Percentiles rank a stretch among this genome's conserved stretches.
These are phyloP conservation scores for Candida boleticola DNA, from an alignment of 805 yeast genomes.

Conservation along the genomic window DNA sequence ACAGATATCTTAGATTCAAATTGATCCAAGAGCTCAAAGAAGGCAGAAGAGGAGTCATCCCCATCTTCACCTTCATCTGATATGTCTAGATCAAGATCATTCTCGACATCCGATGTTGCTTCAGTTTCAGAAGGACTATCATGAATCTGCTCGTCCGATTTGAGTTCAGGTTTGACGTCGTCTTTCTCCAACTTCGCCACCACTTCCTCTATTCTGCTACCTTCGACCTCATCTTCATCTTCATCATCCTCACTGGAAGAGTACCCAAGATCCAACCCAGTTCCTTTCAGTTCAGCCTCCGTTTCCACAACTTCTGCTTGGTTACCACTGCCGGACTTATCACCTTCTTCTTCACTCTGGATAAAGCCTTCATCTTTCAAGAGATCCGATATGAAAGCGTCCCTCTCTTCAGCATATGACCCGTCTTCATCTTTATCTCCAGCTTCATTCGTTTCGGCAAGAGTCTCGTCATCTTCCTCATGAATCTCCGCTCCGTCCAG, in stretches of 20 bases:
- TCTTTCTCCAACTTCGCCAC: slow-evolving; percentile 2
- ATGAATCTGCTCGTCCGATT: slow-evolving; percentile 10
- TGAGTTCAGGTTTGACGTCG: slow-evolving; percentile 15
- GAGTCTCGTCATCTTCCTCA: background rate
- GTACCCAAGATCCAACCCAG: slow-evolving; percentile 20
- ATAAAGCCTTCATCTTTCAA: slow-evolving; percentile 19
- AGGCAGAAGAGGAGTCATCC: slow-evolving; percentile 11
- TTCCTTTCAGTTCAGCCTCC: slow-evolving; percentile 4
- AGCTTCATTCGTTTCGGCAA: slow-evolving; percentile 5
- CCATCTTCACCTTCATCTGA: slow-evolving; percentile 4
- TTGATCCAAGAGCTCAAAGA: slow-evolving; percentile 24
- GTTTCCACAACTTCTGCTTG: slow-evolving; percentile 1
- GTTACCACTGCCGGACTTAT: background rate
- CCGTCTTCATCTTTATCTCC: slow-evolving; percentile 7
- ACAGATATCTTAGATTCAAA: slow-evolving; percentile 23
- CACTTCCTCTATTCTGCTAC: slow-evolving; percentile 3
- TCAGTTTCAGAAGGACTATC: background rate
- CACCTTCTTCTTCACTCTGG: slow-evolving; percentile 6
- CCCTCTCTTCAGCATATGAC: slow-evolving; percentile 10
- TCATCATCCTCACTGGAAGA: slow-evolving; percentile 24
- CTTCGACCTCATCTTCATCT: slow-evolving; percentile 6
- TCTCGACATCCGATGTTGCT: background rate
- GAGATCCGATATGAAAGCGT: slow-evolving; percentile 13
- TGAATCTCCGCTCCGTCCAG: background rate
- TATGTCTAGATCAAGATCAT: background rate